Evolutionary conservation across 2,329 filamentous ascomycete species (phyloP), one percentile per base, ranked within the genome.

Genomic region (Orbilia brochopaga): DNA sequence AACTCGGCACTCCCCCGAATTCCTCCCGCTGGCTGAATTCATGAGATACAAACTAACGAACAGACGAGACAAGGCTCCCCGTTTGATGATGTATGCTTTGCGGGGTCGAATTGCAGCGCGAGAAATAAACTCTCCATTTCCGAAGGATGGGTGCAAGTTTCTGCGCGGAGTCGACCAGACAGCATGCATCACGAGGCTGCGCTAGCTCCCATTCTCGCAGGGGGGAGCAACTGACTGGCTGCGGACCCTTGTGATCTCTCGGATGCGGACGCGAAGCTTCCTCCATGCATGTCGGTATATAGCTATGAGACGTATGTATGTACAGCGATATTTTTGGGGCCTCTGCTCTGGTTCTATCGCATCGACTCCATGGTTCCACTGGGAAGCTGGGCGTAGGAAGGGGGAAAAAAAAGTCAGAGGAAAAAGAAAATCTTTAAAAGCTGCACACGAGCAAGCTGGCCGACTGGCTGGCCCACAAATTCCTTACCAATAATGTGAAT

Each of bases 191-290:
- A 72, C 67, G 67, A 72, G 67, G 60, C 54, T 58, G 48, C 44
- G 44, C 44, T 48, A 54, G 52, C 35, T 37, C n/a, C n/a, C n/a
- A n/a, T 17, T 53, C 44, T 46, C 54, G 56, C 35, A 58, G 21
- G 27, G 27, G 44, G 21, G 57, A 27, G 42, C 42, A 40, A 56
- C 23, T 56, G 53, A 48, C 44, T 48, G 44, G 44, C 44, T 48
- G 44, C 19, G 10, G 15, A 60, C 60, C 60, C 67, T 72, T 72
- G 67, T 72, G 67, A 72, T 72, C 67, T 44, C 51, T 72, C 56
- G 66, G 59, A 64, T 70, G 59, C 62, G 59, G 46, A 55, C 48
- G 55, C 58, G 44, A 48, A 48, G 44, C 44, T 48, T 54, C 59
- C 32, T 57, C 46, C 32, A 55, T n/a, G 11, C 44, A 59, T 6